Evolutionary conservation across 768 basidiomycete genomes (phyloP).

Genomic region (Tulasnella sp.): DNA sequence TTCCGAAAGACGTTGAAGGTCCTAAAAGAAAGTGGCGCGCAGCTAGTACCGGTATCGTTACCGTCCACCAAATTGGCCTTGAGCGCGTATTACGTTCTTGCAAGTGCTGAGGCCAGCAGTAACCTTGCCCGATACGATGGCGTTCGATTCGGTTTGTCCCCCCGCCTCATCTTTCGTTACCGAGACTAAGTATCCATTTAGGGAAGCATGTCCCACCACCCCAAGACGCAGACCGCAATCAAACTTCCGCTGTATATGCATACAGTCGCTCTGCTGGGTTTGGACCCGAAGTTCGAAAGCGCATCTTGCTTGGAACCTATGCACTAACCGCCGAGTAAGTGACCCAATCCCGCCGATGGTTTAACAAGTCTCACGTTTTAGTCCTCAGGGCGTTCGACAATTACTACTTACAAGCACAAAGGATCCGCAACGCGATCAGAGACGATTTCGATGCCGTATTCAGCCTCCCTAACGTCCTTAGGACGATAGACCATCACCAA

Average conservation of each 20-base stretch:
- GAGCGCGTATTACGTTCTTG: constrained; percentile 92
- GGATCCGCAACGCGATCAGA: constrained; percentile 57
- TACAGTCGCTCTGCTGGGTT: constrained; percentile 57
- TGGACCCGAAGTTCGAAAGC: constrained; percentile 72
- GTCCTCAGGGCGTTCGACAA: constrained; percentile 80
- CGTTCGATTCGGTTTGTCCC: constrained; percentile 55
- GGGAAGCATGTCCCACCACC: constrained; percentile 26
- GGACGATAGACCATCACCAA: too few relatives aligned
- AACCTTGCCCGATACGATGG: constrained; percentile 87
- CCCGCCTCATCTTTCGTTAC: background rate
- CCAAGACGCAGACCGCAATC: constrained; percentile 33
- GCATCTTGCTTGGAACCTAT: constrained; percentile 82
- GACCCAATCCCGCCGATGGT: background rate
- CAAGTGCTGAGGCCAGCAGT: constrained; percentile 86
- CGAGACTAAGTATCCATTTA: constrained; percentile 11
- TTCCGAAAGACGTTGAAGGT: constrained; percentile 36
- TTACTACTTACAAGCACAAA: constrained; percentile 87
- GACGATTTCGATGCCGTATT: constrained; percentile 66
- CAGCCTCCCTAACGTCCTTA: constrained; percentile 39
- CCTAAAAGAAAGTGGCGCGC: constrained; percentile 46
- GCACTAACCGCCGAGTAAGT: constrained; percentile 83
- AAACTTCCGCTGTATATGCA: constrained; percentile 49
- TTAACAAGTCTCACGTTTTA: background rate
- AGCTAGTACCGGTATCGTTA: constrained; percentile 58
- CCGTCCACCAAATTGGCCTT: constrained; percentile 60